Conservation (phyloP, 345 rosid genomes). For the Diplotaxis tenuifolia region DNA sequence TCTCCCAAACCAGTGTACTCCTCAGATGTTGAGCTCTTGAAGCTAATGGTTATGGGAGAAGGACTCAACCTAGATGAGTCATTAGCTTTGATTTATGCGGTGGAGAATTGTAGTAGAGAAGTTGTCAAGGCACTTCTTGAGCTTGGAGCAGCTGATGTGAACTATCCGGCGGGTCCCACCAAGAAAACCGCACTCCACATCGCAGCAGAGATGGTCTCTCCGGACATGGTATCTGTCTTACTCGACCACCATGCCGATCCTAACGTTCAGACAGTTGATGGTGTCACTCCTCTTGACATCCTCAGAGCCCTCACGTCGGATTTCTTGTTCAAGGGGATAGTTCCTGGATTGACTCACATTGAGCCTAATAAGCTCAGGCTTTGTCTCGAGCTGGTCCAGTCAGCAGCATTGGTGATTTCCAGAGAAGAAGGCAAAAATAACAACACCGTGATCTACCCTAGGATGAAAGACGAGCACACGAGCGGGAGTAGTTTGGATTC, state of each 20-base stretch:
- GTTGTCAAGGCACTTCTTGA: slow-evolving; percentile 95
- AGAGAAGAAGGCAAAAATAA: slow-evolving; percentile 82
- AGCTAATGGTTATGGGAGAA: slow-evolving; percentile 99
- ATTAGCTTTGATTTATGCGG: slow-evolving; percentile 85
- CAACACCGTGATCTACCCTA: slow-evolving; percentile 55
- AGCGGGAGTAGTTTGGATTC: slow-evolving; percentile 60
- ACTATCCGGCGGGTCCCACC: slow-evolving; percentile 78
- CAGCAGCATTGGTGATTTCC: slow-evolving; percentile 89
- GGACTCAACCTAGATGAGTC: slow-evolving; percentile 93
- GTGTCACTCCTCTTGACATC: slow-evolving; percentile 84
- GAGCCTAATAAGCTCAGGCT: slow-evolving; percentile 96
- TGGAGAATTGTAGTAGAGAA: slow-evolving; percentile 92
- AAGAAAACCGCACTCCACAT: slow-evolving; percentile 91
- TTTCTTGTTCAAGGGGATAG: slow-evolving; percentile 94
- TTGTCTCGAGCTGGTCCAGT: slow-evolving; percentile 95
- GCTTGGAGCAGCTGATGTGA: slow-evolving; percentile 95
- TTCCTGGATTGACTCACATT: slow-evolving; percentile 84
- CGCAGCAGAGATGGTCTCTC: slow-evolving; percentile 99
- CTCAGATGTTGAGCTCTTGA: slow-evolving; percentile 87
- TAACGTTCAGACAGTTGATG: slow-evolving; percentile 82
- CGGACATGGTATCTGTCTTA: slow-evolving; percentile 95
- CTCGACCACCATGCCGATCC: slow-evolving; percentile 98
- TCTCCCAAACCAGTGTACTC: slow-evolving; percentile 85
- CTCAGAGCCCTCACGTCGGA: slow-evolving; percentile 92
- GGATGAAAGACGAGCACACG: slow-evolving; percentile 61